Conservation (phyloP, 305 asterid species). For the Solanum chacoense region DNA sequence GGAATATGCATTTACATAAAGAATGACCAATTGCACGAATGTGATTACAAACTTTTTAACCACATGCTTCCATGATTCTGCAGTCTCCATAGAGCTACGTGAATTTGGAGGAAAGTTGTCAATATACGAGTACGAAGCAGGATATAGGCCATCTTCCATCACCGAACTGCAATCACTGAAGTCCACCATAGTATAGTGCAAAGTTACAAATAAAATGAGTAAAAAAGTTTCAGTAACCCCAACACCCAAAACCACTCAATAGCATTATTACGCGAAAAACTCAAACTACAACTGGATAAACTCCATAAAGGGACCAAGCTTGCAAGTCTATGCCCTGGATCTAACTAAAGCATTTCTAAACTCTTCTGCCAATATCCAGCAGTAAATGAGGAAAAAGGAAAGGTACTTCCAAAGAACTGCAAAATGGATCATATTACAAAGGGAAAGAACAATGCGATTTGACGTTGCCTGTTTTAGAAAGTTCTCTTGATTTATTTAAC, state of each 20-base stretch:
- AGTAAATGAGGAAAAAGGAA: background rate
- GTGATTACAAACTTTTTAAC: constrained; percentile 24
- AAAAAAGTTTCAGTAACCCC: background rate
- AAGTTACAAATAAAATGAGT: background rate
- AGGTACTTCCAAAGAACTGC: background rate
- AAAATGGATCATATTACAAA: background rate
- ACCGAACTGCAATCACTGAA: constrained; percentile 11
- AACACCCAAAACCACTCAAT: background rate
- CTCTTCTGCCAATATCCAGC: background rate
- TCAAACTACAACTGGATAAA: background rate
- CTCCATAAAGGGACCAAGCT: background rate
- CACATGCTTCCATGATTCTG: constrained; percentile 23
- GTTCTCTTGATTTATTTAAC: background rate
- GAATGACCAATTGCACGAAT: background rate
- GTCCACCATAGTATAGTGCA: background rate
- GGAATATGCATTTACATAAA: background rate
- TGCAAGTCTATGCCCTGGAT: background rate
- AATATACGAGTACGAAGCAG: constrained; percentile 14
- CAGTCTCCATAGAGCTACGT: constrained; percentile 2
- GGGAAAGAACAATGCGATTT: background rate
- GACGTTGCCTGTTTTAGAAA: background rate
- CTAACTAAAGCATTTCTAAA: background rate
- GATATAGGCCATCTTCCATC: constrained; percentile 13
- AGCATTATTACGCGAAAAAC: background rate
- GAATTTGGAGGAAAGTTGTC: constrained; percentile 9